Percentiles rank a stretch among this genome's conserved stretches.
Evolutionary conservation across 176 grass and related monocot genomes (phyloP).

Genomic region (Rhynchospora tenuis): DNA sequence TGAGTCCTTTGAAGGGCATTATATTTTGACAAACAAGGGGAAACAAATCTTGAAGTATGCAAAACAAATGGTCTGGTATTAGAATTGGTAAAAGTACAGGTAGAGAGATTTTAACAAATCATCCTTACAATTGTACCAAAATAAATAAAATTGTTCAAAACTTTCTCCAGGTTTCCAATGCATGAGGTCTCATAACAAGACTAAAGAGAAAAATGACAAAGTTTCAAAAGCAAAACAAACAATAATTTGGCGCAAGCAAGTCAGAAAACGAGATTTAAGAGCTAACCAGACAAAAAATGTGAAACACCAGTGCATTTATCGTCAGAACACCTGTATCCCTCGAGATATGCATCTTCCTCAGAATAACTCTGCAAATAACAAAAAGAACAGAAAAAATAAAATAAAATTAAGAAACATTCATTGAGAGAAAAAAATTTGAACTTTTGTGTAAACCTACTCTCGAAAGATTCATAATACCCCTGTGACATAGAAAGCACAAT

Average conservation of each 20-base stretch:
- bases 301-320: slow-evolving; percentile 59
- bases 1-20: not conserved
- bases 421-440: not conserved
- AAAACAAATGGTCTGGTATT: not conserved
- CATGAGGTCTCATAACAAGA: not conserved
- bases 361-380: slow-evolving; percentile 26
- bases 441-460: not conserved
- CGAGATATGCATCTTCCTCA: slow-evolving; percentile 52
- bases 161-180: not conserved
- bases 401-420: not conserved
- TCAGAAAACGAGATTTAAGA: not conserved
- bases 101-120: not conserved
- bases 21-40: not conserved
- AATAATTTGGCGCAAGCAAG: not conserved
- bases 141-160: not conserved
- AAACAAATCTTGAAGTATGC: not conserved
- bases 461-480: not conserved
- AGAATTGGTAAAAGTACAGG: not conserved
- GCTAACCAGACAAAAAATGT: slow-evolving; percentile 49
- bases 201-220: not conserved
- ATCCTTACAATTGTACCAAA: not conserved
- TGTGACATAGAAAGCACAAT: not conserved
- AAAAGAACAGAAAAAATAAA: slow-evolving; percentile 13
- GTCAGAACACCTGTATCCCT: slow-evolving; percentile 72
- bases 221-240: slow-evolving; percentile 6